These are phyloP conservation scores for Sarocladium kiliense DNA, from an alignment of 2,329 filamentous ascomycete genomes.

Conservation along the genomic window DNA sequence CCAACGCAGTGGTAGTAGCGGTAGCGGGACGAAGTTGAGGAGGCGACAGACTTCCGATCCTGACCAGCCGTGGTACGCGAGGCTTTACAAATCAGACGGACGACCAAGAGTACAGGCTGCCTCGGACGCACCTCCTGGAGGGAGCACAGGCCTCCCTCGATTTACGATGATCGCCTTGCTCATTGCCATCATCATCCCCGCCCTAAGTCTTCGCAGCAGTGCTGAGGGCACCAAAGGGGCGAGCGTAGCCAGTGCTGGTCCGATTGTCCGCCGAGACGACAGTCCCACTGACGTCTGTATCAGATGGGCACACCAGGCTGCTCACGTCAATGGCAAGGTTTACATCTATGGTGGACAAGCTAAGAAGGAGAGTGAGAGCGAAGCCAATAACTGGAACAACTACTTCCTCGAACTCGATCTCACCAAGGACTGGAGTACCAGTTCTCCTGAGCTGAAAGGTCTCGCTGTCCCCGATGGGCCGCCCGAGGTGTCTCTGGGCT, in stretches of 20 bases:
- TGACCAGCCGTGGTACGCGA: constrained; percentile 37
- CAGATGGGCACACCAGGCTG: constrained; percentile 63
- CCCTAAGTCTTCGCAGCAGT: constrained; percentile 35
- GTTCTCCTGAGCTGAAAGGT: constrained; percentile 56
- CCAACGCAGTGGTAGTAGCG: background rate
- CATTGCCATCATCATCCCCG: constrained; percentile 45
- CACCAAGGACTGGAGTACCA: constrained; percentile 65
- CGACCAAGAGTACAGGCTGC: constrained; percentile 38
- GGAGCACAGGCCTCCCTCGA: constrained; percentile 28
- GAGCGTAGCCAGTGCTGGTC: constrained; percentile 39
- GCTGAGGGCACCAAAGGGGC: constrained; percentile 32
- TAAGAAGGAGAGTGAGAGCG: constrained; percentile 52
- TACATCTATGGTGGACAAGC: constrained; percentile 72
- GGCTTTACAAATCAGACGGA: constrained; percentile 29
- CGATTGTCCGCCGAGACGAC: constrained; percentile 20
- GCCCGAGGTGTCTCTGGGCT: constrained; percentile 67
- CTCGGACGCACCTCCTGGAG: constrained; percentile 36
- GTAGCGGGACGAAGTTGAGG: background rate
- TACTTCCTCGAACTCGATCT: constrained; percentile 69
- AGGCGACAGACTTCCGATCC: constrained; percentile 15
- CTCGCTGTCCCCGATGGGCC: constrained; percentile 62
- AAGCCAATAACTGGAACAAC: constrained; percentile 66
- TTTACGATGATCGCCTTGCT: constrained; percentile 43
- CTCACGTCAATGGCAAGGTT: constrained; percentile 67
- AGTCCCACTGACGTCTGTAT: constrained; percentile 47